Conservation (phyloP, 2,329 filamentous ascomycete species). For the Corinectria fuckeliana region DNA sequence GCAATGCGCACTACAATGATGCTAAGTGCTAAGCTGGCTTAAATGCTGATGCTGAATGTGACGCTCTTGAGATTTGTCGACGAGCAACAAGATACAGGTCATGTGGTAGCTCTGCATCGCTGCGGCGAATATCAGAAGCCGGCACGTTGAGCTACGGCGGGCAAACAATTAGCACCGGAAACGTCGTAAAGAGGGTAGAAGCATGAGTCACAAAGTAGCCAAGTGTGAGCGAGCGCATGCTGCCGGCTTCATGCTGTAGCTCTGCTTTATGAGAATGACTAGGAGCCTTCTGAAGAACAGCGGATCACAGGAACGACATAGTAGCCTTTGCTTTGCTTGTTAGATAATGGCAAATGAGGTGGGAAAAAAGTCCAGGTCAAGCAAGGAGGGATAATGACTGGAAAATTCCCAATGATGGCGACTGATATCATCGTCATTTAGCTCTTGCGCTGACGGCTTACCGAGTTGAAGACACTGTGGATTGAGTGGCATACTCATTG, state of each 20-base stretch:
- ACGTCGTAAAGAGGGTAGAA: background rate
- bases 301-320: too few species aligned
- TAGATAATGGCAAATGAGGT: background rate
- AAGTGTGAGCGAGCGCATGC: background rate
- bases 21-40: too few species aligned
- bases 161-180: background rate
- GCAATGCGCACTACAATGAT: too few species aligned
- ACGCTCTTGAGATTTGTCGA: conserved; percentile 53
- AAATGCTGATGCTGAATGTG: too few species aligned
- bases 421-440: too few species aligned
- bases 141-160: conserved; percentile 24
- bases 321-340: background rate
- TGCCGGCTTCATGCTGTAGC: background rate
- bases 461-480: too few species aligned
- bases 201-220: background rate
- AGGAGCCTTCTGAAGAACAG: background rate
- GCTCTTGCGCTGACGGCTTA: too few species aligned
- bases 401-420: too few species aligned
- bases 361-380: background rate
- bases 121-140: conserved; percentile 66
- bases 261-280: background rate
- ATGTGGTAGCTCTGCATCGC: conserved; percentile 72
- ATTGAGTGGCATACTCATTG: too few species aligned
- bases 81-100: conserved; percentile 64
- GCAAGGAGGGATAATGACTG: too few species aligned